Evolutionary conservation across 2,329 filamentous ascomycete genomes (phyloP).

Genomic region (Scedosporium minutisporum): DNA sequence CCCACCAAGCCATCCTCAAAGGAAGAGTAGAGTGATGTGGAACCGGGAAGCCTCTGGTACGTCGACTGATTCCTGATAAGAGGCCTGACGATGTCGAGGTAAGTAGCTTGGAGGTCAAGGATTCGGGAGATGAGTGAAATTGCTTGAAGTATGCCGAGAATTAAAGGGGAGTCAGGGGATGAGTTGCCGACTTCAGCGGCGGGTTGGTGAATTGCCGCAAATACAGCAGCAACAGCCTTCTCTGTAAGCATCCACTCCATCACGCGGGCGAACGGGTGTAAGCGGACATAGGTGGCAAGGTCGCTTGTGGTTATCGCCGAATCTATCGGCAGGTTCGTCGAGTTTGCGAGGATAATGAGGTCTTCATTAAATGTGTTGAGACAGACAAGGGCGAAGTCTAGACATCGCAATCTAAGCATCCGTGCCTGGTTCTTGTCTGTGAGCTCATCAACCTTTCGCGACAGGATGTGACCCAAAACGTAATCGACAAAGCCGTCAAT

Average conservation of each 20-base stretch:
- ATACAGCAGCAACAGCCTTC: slow-evolving; percentile 70
- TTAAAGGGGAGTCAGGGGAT: slow-evolving; percentile 67
- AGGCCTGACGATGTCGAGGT: slow-evolving; percentile 78
- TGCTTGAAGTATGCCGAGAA: slow-evolving; percentile 68
- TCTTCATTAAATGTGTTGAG: slow-evolving; percentile 89
- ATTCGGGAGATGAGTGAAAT: slow-evolving; percentile 77
- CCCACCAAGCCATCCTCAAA: slow-evolving; percentile 88
- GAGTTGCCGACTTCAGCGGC: slow-evolving; percentile 62
- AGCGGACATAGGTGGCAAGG: slow-evolving; percentile 67
- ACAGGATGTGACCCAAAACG: slow-evolving; percentile 69
- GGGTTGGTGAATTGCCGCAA: slow-evolving; percentile 70
- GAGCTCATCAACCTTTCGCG: slow-evolving; percentile 54
- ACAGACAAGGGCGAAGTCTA: slow-evolving; percentile 74
- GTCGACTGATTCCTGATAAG: slow-evolving; percentile 58
- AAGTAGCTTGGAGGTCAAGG: slow-evolving; percentile 82
- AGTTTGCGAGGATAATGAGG: slow-evolving; percentile 74
- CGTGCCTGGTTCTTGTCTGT: slow-evolving; percentile 59
- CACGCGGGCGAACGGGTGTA: slow-evolving; percentile 86
- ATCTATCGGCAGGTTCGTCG: slow-evolving; percentile 67
- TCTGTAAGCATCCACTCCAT: slow-evolving; percentile 99
- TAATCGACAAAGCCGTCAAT: slow-evolving; percentile 93
- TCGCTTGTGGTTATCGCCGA: slow-evolving; percentile 63
- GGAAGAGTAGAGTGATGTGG: slow-evolving; percentile 59
- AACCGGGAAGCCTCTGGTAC: slow-evolving; percentile 38
- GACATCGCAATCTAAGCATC: slow-evolving; percentile 66